Conservation (phyloP, 2,329 filamentous ascomycete species). For the Xylaria sp. region DNA sequence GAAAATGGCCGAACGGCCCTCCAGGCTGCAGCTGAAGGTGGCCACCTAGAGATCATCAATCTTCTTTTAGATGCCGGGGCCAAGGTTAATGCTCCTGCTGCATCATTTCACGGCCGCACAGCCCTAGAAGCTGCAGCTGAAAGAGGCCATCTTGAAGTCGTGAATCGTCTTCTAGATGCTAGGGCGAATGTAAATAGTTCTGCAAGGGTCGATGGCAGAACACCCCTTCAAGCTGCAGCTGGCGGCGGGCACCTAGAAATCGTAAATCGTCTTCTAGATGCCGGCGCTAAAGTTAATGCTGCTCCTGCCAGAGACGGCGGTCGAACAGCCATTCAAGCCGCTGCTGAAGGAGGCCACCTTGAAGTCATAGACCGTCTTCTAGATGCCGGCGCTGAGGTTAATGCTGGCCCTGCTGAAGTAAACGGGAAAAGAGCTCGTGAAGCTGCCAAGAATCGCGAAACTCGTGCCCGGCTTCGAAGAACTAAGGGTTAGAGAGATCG, state of each 20-base stretch:
- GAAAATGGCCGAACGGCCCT: not conserved
- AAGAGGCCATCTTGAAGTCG: not conserved
- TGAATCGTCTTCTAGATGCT: not conserved
- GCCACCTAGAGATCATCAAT: not conserved
- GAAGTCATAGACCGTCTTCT: not conserved
- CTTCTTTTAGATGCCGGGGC: not conserved
- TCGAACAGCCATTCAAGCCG: slow-evolving; percentile 1
- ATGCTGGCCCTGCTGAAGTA: not conserved
- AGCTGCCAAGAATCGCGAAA: no score
- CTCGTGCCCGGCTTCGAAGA: no score
- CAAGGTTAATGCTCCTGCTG: not conserved
- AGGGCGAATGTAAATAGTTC: not conserved
- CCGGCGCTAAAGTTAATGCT: not conserved
- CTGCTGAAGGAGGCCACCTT: not conserved
- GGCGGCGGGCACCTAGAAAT: not conserved
- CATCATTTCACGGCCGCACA: not conserved
- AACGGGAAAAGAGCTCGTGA: no score
- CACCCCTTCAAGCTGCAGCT: not conserved
- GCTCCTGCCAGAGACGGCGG: not conserved
- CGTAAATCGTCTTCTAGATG: not conserved
- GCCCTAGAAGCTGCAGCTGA: not conserved
- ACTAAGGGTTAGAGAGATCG: no score
- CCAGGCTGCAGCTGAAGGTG: not conserved
- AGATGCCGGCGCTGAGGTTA: not conserved
- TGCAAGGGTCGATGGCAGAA: not conserved